Conservation (phyloP, 495 filamentous ascomycete species). For the Lindgomyces ingoldianus region DNA sequence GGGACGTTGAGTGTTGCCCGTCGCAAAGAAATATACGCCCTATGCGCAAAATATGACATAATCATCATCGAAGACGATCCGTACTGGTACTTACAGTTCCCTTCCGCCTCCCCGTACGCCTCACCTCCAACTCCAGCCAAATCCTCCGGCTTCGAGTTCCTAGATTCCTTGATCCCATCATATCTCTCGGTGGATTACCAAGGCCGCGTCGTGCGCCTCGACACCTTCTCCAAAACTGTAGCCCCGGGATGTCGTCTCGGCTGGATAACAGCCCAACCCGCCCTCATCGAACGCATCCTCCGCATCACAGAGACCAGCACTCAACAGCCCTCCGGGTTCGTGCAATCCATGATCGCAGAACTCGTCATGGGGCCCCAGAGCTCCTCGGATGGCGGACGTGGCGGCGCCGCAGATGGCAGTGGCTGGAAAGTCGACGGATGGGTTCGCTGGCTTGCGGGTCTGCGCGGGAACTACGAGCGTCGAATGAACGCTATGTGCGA, state of each 20-base stretch:
- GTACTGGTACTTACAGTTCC: slow-evolving; percentile 94
- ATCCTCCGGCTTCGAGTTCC: slow-evolving; percentile 72
- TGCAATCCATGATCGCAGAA: slow-evolving; percentile 76
- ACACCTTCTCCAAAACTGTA: slow-evolving; percentile 52
- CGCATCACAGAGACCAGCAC: slow-evolving; percentile 74
- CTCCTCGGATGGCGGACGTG: slow-evolving; percentile 42
- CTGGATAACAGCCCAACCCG: slow-evolving; percentile 63
- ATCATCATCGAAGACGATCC: slow-evolving; percentile 94
- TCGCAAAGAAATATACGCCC: slow-evolving; percentile 72
- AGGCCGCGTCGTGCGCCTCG: slow-evolving; percentile 73
- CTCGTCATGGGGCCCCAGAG: slow-evolving; percentile 69
- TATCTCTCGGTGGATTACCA: slow-evolving; percentile 72
- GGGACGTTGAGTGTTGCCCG: slow-evolving; percentile 68
- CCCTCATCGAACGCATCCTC: slow-evolving; percentile 69
- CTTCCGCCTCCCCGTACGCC: slow-evolving; percentile 46
- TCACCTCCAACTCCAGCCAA: slow-evolving; percentile 42
- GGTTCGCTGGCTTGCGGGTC: slow-evolving; percentile 83
- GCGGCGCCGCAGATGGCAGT: slow-evolving; percentile 47
- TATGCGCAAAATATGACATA: slow-evolving; percentile 84
- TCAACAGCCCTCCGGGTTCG: slow-evolving; percentile 84
- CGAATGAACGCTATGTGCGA: slow-evolving; percentile 77
- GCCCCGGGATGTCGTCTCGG: slow-evolving; percentile 50
- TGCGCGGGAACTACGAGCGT: slow-evolving; percentile 77
- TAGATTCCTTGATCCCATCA: slow-evolving; percentile 81
- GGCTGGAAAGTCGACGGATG: slow-evolving; percentile 85